phyloP scores from a whole-genome alignment of 805 yeast genomes.

The Lipomyces yamanashiensis region DNA sequence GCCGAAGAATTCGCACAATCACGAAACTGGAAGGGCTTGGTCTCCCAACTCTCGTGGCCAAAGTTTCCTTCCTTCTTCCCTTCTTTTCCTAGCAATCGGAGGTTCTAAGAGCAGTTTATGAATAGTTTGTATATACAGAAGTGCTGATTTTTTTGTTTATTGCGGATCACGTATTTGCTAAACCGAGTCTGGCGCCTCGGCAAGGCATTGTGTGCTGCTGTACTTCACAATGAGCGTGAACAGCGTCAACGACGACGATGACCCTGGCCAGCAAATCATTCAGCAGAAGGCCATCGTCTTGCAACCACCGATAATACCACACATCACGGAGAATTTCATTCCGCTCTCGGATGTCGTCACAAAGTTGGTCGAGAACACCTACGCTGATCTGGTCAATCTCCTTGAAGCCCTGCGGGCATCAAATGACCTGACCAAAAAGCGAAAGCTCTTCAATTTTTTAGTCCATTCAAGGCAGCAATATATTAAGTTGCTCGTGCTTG shows the following conservation, averaged over 20 bases:
- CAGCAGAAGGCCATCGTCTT: neutral
- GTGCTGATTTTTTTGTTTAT: neutral
- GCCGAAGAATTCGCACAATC: conserved; percentile 4
- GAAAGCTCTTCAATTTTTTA: conserved; percentile 66
- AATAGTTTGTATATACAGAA: neutral
- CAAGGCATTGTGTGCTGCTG: conserved; percentile 17
- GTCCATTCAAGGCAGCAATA: conserved; percentile 80
- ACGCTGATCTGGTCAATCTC: conserved; percentile 62
- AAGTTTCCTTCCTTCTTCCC: neutral
- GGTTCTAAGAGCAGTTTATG: neutral
- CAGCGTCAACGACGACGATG: neutral
- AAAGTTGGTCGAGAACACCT: conserved; percentile 64
- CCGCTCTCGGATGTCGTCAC: conserved; percentile 65
- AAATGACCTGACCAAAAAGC: conserved; percentile 69
- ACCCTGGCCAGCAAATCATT: neutral
- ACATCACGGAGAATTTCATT: conserved; percentile 70
- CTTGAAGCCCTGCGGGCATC: conserved; percentile 63
- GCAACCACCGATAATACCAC: conserved; percentile 56
- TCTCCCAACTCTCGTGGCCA: neutral
- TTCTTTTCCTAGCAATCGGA: neutral
- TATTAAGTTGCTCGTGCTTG: conserved; percentile 78
- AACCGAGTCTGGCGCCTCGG: conserved; percentile 23
- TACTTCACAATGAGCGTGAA: conserved; percentile 8
- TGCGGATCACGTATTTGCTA: conserved; percentile 8
- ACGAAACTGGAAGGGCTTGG: neutral